phyloP scores from a whole-genome alignment of 768 basidiomycete genomes.

The Daedalea quercina region DNA sequence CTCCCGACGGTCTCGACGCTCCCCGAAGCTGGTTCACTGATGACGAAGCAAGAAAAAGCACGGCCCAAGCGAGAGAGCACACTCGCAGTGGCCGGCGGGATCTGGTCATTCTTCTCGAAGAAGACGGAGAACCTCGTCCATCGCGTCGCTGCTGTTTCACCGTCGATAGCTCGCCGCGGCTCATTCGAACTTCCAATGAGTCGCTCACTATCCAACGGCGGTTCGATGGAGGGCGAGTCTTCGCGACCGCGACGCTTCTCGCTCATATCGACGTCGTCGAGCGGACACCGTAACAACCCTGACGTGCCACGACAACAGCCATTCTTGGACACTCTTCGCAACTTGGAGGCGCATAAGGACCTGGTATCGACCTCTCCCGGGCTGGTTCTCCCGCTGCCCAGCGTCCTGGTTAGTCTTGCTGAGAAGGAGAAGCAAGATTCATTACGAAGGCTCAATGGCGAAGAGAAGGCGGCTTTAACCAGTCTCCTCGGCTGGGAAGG shows the following conservation, averaged over 20 bases:
- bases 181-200: slow-evolving; percentile 34
- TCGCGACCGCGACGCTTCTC: slow-evolving; percentile 13
- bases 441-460: slow-evolving; percentile 39
- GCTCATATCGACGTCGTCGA: slow-evolving; percentile 7
- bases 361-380: slow-evolving; percentile 51
- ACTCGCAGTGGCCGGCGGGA: slow-evolving; percentile 13
- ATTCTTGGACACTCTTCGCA: slow-evolving; percentile 34
- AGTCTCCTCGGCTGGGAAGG: slow-evolving; percentile 59
- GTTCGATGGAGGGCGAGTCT: slow-evolving; percentile 2
- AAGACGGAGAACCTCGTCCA: slow-evolving; percentile 29
- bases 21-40: slow-evolving; percentile 7
- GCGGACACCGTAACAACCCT: background rate
- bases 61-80: slow-evolving; percentile 15
- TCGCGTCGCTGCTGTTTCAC: slow-evolving; percentile 20
- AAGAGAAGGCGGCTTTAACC: slow-evolving; percentile 46
- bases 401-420: slow-evolving; percentile 42
- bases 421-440: slow-evolving; percentile 39
- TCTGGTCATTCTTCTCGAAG: slow-evolving; percentile 31
- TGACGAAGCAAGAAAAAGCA: slow-evolving; percentile 11
- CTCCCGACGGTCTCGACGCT: slow-evolving; percentile 7
- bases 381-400: slow-evolving; percentile 40
- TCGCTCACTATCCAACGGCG: slow-evolving; percentile 7
- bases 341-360: slow-evolving; percentile 31
- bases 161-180: slow-evolving; percentile 23
- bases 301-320: background rate